Base-by-base conservation (phyloP, 2,329 filamentous ascomycete species). In the Botrytis elliptica region DNA sequence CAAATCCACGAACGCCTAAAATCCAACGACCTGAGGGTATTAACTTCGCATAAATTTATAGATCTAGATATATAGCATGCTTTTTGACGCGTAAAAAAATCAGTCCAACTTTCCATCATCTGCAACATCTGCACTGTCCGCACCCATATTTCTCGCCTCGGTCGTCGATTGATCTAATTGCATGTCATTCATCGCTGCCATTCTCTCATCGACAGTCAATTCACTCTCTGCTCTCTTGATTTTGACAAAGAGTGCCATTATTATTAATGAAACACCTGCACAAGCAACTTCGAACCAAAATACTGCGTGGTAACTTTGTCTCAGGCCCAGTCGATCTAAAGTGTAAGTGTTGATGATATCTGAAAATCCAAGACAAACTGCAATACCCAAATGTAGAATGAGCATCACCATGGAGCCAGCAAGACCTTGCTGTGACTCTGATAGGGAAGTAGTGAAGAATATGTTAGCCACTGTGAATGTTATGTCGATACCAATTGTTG, bases 381-480 rank as follows among this genome's bases (percentile, higher is more conserved):
- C 91, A 78, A 94, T 91, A 16, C 91, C 91, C 14, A 95, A 84
- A 78, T 93, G 92, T 44, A 94, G 80, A 3, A 93, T 82, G 66
- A 88, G 90, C 82, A 92, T 93, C 78, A 92, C 90, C 64, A 94
- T 81, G 0, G 89, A 92, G 1, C 92, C 91, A 0, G 92, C 92
- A 0, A 93, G 84, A 0, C 91, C 92, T 80, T 95, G 93, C 68
- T 89, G 85, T 20, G 87, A 85, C 7, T 85, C 85, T 0, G 92
- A 91, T 75, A 94, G 84, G 22, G 87, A 88, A 0, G 92, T 94
- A 0, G 92, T 94, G 80, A 94, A 92, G 82, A 93, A 95, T 74
- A 95, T 88, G 78, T 92, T 94, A 29, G 90, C 88, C 1, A 94
- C 87, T 79, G 91, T 93, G 83, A 91, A 94, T 10, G 89, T 89